Evolutionary conservation across 1,139 yeast genomes (phyloP).

Genomic region (Taphrina sp.): DNA sequence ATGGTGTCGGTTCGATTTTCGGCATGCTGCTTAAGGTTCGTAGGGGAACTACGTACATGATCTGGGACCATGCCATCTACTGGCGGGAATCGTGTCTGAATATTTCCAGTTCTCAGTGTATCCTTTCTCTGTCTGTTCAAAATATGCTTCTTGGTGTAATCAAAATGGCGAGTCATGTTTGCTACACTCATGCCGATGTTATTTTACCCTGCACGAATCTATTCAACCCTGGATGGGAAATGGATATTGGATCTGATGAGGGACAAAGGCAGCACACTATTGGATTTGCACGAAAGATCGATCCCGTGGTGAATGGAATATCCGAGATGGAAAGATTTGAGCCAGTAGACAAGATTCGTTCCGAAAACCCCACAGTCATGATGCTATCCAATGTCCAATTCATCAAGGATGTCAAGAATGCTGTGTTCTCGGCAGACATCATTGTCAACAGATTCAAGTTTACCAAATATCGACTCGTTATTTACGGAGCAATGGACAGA

Average conservation of each 20-base stretch:
- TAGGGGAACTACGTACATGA: constrained; percentile 23
- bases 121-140: constrained; percentile 4
- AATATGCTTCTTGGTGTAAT: constrained; percentile 20
- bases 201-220: constrained; percentile 15
- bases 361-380: constrained; percentile 18
- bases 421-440: constrained; percentile 18
- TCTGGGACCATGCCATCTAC: constrained; percentile 23
- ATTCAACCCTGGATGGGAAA: constrained; percentile 21
- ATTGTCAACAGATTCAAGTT: constrained; percentile 22
- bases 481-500: constrained; percentile 22
- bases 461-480: constrained; percentile 15
- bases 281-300: constrained; percentile 15
- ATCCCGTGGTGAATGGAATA: constrained; percentile 19
- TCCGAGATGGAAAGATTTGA: constrained; percentile 23
- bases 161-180: constrained; percentile 16
- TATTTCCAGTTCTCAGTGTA: constrained; percentile 18
- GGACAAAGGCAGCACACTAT: constrained; percentile 11
- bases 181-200: constrained; percentile 21
- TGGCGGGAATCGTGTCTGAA: constrained; percentile 24
- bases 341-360: constrained; percentile 19
- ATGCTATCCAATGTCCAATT: constrained; percentile 20
- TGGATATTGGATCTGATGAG: constrained; percentile 17
- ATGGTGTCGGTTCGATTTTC: constrained; percentile 18
- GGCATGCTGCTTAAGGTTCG: constrained; percentile 17
- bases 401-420: constrained; percentile 23